Conservation (phyloP, 306 rosid species). For the Parietaria judaica region DNA sequence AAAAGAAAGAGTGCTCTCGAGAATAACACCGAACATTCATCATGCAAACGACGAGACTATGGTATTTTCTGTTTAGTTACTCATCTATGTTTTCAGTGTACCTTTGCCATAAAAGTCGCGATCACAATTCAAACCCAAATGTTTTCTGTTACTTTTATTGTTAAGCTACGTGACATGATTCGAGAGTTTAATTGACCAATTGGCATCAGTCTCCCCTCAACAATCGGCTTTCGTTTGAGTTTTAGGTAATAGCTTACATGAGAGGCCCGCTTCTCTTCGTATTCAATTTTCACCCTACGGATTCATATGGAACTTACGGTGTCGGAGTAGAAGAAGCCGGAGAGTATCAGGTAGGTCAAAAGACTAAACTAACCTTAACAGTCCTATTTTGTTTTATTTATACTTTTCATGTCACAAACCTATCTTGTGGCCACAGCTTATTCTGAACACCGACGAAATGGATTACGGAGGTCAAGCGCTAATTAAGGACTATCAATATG, state of each 20-base stretch:
- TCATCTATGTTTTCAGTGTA: not conserved
- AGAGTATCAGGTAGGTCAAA: slow-evolving; percentile 68
- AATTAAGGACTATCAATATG: slow-evolving; percentile 54
- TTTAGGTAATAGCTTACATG: slow-evolving; percentile 79
- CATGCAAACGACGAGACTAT: slow-evolving; percentile 65
- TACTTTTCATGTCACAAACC: not conserved
- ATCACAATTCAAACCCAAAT: too few species aligned
- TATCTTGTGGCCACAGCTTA: slow-evolving; percentile 39
- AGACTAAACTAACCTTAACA: not conserved
- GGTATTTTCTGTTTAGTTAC: slow-evolving; percentile 30
- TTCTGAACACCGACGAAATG: slow-evolving; percentile 68
- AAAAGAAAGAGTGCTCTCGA: slow-evolving; percentile 55
- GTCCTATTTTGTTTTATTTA: not conserved
- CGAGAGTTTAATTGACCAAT: too few species aligned
- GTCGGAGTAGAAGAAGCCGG: slow-evolving; percentile 97
- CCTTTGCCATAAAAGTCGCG: too few species aligned
- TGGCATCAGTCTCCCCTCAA: too few species aligned
- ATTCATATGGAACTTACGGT: slow-evolving; percentile 51
- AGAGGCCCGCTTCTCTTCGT: slow-evolving; percentile 85
- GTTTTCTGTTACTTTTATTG: too few species aligned
- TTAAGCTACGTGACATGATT: too few species aligned
- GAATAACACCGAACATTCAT: slow-evolving; percentile 54
- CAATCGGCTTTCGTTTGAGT: not conserved
- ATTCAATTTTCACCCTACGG: slow-evolving; percentile 85
- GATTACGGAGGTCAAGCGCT: slow-evolving; percentile 78